Evolutionary conservation across 1,284 basidiomycete genomes (phyloP), one percentile per base, ranked within the genome.

Genomic region (Ustilago sp.): DNA sequence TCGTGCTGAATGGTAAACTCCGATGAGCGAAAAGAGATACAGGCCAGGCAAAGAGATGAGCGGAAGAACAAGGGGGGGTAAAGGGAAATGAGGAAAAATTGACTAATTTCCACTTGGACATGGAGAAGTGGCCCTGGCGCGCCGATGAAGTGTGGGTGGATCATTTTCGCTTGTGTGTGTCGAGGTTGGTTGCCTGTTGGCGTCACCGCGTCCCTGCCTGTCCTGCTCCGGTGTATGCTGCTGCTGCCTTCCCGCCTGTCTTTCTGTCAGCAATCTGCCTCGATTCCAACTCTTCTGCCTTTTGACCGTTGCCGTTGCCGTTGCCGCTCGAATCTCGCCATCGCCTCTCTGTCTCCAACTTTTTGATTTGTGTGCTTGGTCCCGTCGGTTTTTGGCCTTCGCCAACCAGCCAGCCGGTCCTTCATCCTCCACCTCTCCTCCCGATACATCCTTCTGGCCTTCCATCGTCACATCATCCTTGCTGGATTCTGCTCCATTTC

Each of bases 131-230:
- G 48, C 48, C 48, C 48, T 50, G 48, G 48, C 3, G 45, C 45
- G 17, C 17, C 39, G 7, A 8, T 19, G 45, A n/a, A 7, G 19
- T 19, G 8, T 48, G 19, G 45, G 19, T 48, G 45, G 23, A 48
- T 48, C 23, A 48, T 45, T 28, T 23, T 7, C 45, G n/a, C 45
- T 48, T 23, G 8, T 50, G 23, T 39, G 38, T 39, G 38, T 17
- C 15, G 38, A 9, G 9, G 23, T 28, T 50, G 48, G 43, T 45
- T 45, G 43, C 43, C 19, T 45, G 43, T 53, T 53, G 51, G 51
- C 51, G 51, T 53, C 51, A 50, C 48, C n/a, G 48, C 43, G 43
- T 45, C n/a, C n/a, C 48, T 50, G 48, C 31, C 48, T 32, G 8
- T 50, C 31, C 13, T 32, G 48, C 48, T 31, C 15, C 48, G 48